Percentiles rank a stretch among this genome's conserved stretches.
Conservation (phyloP, 331 rosid species). For the Pyracantha coccinea region DNA sequence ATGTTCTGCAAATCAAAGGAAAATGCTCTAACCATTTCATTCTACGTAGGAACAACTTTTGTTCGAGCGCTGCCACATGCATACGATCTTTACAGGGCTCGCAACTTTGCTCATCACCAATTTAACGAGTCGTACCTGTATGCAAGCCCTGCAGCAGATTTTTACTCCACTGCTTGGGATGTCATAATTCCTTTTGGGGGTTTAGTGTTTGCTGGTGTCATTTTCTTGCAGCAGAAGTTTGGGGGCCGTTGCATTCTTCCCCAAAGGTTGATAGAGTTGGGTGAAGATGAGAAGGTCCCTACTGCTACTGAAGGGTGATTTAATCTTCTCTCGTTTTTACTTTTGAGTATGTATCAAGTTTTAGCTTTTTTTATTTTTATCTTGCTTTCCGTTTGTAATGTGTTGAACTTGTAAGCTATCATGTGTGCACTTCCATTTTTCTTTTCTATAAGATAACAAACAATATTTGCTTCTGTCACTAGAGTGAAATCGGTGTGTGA, state of each 20-base stretch:
- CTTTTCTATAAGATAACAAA: not conserved
- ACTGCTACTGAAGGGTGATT: not conserved
- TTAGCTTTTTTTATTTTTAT: not conserved
- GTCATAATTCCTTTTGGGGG: conserved; percentile 7
- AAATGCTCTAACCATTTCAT: conserved; percentile 26
- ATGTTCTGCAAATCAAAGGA: conserved; percentile 23
- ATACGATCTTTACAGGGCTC: conserved; percentile 37
- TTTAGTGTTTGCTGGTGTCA: conserved; percentile 24
- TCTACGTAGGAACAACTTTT: conserved; percentile 43
- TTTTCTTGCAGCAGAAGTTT: conserved; percentile 53
- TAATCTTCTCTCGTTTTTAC: not conserved
- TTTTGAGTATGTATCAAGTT: not conserved
- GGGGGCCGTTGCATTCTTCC: conserved; percentile 41
- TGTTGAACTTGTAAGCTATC: not conserved
- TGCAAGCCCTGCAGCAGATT: conserved; percentile 33
- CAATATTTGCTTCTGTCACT: too few relatives aligned
- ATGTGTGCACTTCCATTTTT: not conserved
- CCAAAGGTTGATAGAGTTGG: conserved; percentile 16
- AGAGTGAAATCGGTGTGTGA: too few relatives aligned
- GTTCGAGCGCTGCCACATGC: conserved; percentile 44
- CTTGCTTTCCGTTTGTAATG: not conserved
- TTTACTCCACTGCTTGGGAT: conserved; percentile 32
- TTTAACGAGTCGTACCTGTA: conserved; percentile 19
- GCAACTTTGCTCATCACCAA: not conserved
- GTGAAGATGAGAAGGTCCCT: conserved; percentile 30